Evolutionary conservation across 2,329 filamentous ascomycete genomes (phyloP), one percentile per base, ranked within the genome.

Genomic region (Penicillium concentricum): DNA sequence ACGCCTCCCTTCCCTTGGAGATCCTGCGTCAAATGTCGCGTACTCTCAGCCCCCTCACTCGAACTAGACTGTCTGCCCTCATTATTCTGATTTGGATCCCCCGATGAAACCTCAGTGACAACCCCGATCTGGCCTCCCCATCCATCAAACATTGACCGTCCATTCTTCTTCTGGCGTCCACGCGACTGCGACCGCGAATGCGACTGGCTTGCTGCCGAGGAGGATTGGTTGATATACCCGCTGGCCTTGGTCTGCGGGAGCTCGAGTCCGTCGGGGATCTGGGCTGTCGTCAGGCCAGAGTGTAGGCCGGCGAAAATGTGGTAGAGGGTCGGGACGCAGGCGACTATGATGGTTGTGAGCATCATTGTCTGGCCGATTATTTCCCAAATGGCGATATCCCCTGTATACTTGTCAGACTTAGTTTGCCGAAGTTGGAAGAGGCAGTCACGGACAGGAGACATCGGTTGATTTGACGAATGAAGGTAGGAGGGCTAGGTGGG

Each of bases 291-390:
- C 2, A 67, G 50, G 8, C 62, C 61, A 4, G 65, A 66, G 42
- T 66, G 59, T 0, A 69, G 53, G 18, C 66, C 66, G 15, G 65
- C 63, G 35, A 67, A 65, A 13, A 69, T 64, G 42, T 67, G 66
- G 53, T 65, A 67, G 15, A 68, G 53, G 1, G 65, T 67, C 10
- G 68, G 68, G 18, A 69, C 42, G 38, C 66, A 68, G 24, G 66
- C 63, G 28, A 64, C 60, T 18, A 60, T 61, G 28, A 70, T 51
- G n/a, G 63, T 59, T 4, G 61, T 59, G 37, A 65, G 60, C 59
- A 69, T 63, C 59, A 67, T 69, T 35, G 62, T 54, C 41, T 69
- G 66, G 15, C 56, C 48, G 51, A 59, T 54, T 28, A 60, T 58
- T 15, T 55, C 54, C 22, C 60, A 61, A 42, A 46, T 42, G 26